phyloP scores from a whole-genome alignment of 225 moss, liverwort and hornwort species.

The Antitrichia curtipendula region DNA sequence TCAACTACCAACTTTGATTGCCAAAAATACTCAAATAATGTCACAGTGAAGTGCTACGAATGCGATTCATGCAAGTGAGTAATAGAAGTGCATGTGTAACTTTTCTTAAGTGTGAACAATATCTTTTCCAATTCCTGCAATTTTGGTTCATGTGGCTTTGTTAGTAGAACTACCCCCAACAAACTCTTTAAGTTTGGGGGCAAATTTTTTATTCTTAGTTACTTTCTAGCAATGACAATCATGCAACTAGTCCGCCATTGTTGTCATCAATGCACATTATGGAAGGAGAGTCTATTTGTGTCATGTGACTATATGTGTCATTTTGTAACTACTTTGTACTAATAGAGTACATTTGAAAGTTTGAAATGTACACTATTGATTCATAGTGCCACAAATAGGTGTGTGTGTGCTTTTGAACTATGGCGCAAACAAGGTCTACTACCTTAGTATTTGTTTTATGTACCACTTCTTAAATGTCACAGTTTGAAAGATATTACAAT shows the following conservation, averaged over 20 bases:
- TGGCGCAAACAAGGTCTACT: not conserved
- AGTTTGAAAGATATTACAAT: not conserved
- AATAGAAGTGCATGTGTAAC: not conserved
- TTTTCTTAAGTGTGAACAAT: not conserved
- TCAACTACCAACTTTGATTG: slow-evolving; percentile 3
- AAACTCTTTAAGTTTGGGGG: not conserved
- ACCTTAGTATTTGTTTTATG: not conserved
- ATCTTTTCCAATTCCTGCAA: not conserved
- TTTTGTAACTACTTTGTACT: not conserved
- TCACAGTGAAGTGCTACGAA: slow-evolving; percentile 21
- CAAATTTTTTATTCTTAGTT: too few relatives aligned
- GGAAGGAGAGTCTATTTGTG: not conserved
- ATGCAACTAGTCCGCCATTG: too few relatives aligned
- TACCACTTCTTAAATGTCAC: too few relatives aligned
- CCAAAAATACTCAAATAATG: slow-evolving; percentile 5
- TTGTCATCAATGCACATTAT: not conserved
- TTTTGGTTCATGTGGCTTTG: not conserved
- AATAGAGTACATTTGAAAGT: too few relatives aligned
- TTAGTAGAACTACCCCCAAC: not conserved
- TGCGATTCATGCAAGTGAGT: slow-evolving; percentile 31
- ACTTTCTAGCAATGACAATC: too few relatives aligned
- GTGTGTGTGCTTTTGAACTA: not conserved
- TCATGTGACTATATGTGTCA: not conserved
- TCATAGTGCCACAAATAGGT: not conserved
- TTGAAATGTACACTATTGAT: not conserved